Evolutionary conservation across 257 asterid species (phyloP).

Genomic region (Paraleonurus japonicus): DNA sequence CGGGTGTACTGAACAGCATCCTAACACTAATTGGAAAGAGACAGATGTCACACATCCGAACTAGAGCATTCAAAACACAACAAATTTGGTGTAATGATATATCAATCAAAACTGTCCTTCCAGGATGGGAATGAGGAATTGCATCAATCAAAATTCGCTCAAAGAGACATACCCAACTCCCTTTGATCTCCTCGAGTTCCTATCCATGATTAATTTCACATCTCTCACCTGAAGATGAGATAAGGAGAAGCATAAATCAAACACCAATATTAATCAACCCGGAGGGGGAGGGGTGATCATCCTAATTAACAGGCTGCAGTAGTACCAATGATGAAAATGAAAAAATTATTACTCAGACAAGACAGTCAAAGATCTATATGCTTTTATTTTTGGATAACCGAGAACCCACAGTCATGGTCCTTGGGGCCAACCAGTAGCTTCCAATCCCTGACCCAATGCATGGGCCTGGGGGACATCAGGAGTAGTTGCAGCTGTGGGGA

Average conservation of each 20-base stretch:
- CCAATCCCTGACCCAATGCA: too few species aligned
- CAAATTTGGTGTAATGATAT: conserved; percentile 1
- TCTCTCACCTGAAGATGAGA: conserved; percentile 75
- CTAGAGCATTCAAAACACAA: background rate
- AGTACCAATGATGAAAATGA: background rate
- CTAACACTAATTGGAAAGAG: conserved; percentile 10
- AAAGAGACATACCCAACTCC: conserved; percentile 89
- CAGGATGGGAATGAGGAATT: background rate
- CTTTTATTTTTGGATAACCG: background rate
- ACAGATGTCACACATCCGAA: background rate
- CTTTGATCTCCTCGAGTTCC: conserved; percentile 94
- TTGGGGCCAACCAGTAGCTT: too few species aligned
- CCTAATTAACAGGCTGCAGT: background rate
- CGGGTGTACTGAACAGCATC: conserved; percentile 1
- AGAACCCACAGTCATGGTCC: background rate
- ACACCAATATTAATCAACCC: background rate
- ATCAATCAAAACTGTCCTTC: background rate
- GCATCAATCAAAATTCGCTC: background rate
- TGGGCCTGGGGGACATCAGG: background rate
- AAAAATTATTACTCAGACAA: background rate
- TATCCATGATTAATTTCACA: conserved; percentile 93
- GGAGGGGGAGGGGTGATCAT: background rate
- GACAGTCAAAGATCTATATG: background rate
- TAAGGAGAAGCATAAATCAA: background rate
- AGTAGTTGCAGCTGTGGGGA: too few species aligned